A percentile compares a stretch with the other conserved stretches of the same genome.
Evolutionary conservation across 495 filamentous ascomycete species (phyloP).

Genomic region (Saxispiralis lemnorum): DNA sequence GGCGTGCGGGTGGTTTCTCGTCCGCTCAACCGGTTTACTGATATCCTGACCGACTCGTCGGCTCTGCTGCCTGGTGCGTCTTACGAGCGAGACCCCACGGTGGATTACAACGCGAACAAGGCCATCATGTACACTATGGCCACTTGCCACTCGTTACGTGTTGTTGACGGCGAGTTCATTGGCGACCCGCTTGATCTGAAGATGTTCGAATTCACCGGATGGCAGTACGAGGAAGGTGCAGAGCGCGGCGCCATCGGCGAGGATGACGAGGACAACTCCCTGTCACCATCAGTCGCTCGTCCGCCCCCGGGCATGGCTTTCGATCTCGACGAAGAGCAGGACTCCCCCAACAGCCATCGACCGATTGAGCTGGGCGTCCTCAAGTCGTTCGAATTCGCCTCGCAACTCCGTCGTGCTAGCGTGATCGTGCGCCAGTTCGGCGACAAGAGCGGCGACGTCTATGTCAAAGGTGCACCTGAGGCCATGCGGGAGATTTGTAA

Average conservation of each 20-base stretch:
- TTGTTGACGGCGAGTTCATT: slow-evolving; percentile 70
- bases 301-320: slow-evolving; percentile 49
- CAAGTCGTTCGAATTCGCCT: slow-evolving; percentile 89
- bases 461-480: slow-evolving; percentile 94
- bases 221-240: slow-evolving; percentile 78
- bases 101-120: slow-evolving; percentile 45
- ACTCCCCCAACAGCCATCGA: slow-evolving; percentile 20
- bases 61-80: slow-evolving; percentile 36
- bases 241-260: slow-evolving; percentile 33
- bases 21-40: slow-evolving; percentile 43
- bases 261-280: slow-evolving; percentile 46
- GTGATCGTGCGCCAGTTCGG: slow-evolving; percentile 81
- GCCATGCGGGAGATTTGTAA: slow-evolving; percentile 85
- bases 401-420: slow-evolving; percentile 81
- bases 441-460: slow-evolving; percentile 58
- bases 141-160: slow-evolving; percentile 82
- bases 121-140: slow-evolving; percentile 84
- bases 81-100: slow-evolving; percentile 36
- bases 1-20: slow-evolving; percentile 60
- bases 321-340: slow-evolving; percentile 30
- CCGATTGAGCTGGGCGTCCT: slow-evolving; percentile 68
- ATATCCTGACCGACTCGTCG: slow-evolving; percentile 37
- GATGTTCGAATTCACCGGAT: slow-evolving; percentile 96
- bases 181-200: slow-evolving; percentile 94
- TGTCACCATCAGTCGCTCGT: slow-evolving; percentile 66